Evolutionary conservation across 2,329 filamentous ascomycete genomes (phyloP).

Genomic region (Scytalidium lignicola): DNA sequence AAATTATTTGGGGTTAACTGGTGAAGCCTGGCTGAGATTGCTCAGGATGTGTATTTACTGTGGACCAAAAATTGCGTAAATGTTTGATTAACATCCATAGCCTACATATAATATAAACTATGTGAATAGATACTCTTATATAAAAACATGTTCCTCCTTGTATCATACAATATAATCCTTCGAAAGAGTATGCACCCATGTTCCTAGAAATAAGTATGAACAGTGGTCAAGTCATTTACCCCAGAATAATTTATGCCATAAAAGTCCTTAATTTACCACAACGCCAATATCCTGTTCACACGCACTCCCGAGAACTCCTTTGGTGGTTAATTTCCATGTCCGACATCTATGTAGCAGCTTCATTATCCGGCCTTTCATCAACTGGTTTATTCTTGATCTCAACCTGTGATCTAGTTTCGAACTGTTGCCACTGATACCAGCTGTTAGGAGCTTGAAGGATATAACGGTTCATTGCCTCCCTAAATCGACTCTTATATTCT

Average conservation of each 20-base stretch:
- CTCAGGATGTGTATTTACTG: no score
- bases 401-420: background rate
- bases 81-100: no score
- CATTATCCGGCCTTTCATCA: background rate
- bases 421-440: constrained; percentile 18
- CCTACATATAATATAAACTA: no score
- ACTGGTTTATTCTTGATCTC: background rate
- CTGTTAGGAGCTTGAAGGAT: constrained; percentile 33
- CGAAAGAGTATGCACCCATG: no score
- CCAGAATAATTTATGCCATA: background rate
- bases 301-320: background rate
- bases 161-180: no score
- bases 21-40: no score
- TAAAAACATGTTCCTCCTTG: no score
- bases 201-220: no score
- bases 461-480: constrained; percentile 92
- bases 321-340: background rate
- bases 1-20: no score
- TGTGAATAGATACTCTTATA: no score
- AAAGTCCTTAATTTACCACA: background rate
- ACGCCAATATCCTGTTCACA: background rate
- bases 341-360: background rate
- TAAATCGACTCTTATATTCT: constrained; percentile 81
- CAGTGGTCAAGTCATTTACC: no score
- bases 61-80: no score